Conservation (phyloP, 768 basidiomycete species). For the Cyathus striatus region DNA sequence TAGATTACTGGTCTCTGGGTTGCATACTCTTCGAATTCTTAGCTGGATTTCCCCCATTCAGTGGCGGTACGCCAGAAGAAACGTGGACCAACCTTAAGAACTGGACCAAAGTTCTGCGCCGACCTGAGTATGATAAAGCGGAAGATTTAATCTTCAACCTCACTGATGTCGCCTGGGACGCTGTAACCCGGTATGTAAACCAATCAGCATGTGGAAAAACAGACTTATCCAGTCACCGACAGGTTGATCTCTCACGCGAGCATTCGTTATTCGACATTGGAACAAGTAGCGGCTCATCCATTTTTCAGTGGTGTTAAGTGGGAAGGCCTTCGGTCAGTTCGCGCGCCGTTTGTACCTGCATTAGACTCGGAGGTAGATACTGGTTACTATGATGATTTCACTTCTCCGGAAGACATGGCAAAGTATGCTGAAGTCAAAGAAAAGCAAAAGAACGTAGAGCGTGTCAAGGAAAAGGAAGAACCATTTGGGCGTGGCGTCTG, state of each 20-base stretch:
- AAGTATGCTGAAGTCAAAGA: conserved; percentile 98
- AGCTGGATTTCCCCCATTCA: conserved; percentile 97
- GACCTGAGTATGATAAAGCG: conserved; percentile 92
- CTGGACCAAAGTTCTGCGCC: conserved; percentile 84
- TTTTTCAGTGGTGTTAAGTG: conserved; percentile 81
- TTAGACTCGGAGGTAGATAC: conserved; percentile 94
- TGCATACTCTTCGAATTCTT: conserved; percentile 98
- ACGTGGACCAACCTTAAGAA: conserved; percentile 99
- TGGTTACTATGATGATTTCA: conserved; percentile 94
- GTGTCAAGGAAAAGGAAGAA: conserved; percentile 86
- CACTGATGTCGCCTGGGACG: conserved; percentile 90
- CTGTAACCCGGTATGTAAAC: conserved; percentile 67
- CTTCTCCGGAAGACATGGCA: conserved; percentile 88
- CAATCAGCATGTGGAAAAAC: background rate
- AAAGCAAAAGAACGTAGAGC: conserved; percentile 93
- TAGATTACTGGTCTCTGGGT: conserved; percentile 98
- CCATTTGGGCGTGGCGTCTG: conserved; percentile 68
- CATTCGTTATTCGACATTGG: conserved; percentile 68
- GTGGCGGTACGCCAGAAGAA: conserved; percentile 91
- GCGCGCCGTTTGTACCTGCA: conserved; percentile 90
- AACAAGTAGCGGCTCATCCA: conserved; percentile 68
- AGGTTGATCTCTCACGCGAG: conserved; percentile 88
- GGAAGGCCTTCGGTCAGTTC: conserved; percentile 69
- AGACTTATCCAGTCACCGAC: conserved; percentile 4
- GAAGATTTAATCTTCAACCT: conserved; percentile 98